Evolutionary conservation across 1,139 yeast genomes (phyloP), one percentile per base, ranked within the genome.

Genomic region (Debaryomyces sp.): DNA sequence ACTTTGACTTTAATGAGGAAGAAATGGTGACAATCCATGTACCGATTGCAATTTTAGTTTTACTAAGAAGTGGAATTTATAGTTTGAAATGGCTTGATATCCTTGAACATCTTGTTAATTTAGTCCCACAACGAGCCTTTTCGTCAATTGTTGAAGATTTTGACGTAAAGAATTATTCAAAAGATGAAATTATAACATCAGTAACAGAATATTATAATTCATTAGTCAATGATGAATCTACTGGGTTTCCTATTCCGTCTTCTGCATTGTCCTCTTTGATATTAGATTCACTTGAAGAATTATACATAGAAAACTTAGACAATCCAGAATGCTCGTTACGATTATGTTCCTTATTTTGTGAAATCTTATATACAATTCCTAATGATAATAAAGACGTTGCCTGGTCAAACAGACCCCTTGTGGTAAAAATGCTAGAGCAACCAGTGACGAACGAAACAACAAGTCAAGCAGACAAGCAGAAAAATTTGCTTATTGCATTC

Each of bases 1-100:
- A 80, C 40, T 92, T 89, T 66, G 82, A 89, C 55, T 82, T 91
- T 15, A 81, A 78, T 43, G 98, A 92, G 55, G 97, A 90, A 55
- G 97, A 90, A 54, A 89, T 89, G 87, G 68, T 85, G n/a, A 72
- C 81, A 0, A 75, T 78, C 13, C 97, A 92, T 61, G 71, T 88
- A 4, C 97, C 97, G 0, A 67, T 89, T 46, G 78, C 88, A 1
- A 64, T 90, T 1, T 56, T 89, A 17, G 71, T 81, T 1, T 54
- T 81, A 4, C 58, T 73, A 21, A 37, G 56, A 6, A 57, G 55
- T 12, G 39, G 54, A 1, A 32, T 46, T 0, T 44, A 64, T 6
- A 50, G 48, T 15, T 37, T 26, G 2, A 50, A 66, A 2, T 68
- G 78, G 61, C 56, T 72, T n/a, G 57, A 60, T 3, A 57, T 81